Evolutionary conservation across 192 early-diverging fungal species (phyloP).

Genomic region (Jimgerdemannia lactiflua): DNA sequence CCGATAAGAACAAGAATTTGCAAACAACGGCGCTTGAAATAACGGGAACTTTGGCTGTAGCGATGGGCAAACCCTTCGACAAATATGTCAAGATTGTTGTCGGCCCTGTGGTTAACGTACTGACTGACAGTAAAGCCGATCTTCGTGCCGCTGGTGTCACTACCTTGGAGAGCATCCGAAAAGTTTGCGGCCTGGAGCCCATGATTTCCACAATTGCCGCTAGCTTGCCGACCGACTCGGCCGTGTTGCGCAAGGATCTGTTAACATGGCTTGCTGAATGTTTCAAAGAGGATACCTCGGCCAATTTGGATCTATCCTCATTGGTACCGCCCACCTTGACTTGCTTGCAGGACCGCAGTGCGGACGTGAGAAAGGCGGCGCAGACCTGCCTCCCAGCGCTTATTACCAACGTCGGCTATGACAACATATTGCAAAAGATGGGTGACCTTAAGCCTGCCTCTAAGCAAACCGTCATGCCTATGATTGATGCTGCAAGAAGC

Average conservation of each 20-base stretch:
- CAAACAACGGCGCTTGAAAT: slow-evolving; percentile 80
- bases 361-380: slow-evolving; percentile 87
- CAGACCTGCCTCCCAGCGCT: slow-evolving; percentile 66
- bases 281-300: slow-evolving; percentile 37
- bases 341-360: slow-evolving; percentile 86
- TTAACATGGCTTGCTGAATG: slow-evolving; percentile 76
- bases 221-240: slow-evolving; percentile 76
- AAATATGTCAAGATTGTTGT: slow-evolving; percentile 68
- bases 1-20: slow-evolving; percentile 92
- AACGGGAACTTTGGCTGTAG: slow-evolving; percentile 66
- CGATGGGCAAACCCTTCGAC: slow-evolving; percentile 88
- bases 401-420: slow-evolving; percentile 68
- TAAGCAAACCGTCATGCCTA: slow-evolving; percentile 68
- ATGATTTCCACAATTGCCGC: slow-evolving; percentile 61
- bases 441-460: slow-evolving; percentile 78
- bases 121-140: slow-evolving; percentile 91
- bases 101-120: slow-evolving; percentile 62
- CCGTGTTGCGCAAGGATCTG: slow-evolving; percentile 85
- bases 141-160: slow-evolving; percentile 75
- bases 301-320: slow-evolving; percentile 58
- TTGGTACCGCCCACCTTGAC: slow-evolving; percentile 71
- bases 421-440: slow-evolving; percentile 63
- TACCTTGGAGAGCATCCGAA: slow-evolving; percentile 68
- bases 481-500: slow-evolving; percentile 66
- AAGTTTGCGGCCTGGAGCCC: slow-evolving; percentile 68